Base-by-base conservation (phyloP, 345 rosid genomes). In the Passiflora organensis region DNA sequence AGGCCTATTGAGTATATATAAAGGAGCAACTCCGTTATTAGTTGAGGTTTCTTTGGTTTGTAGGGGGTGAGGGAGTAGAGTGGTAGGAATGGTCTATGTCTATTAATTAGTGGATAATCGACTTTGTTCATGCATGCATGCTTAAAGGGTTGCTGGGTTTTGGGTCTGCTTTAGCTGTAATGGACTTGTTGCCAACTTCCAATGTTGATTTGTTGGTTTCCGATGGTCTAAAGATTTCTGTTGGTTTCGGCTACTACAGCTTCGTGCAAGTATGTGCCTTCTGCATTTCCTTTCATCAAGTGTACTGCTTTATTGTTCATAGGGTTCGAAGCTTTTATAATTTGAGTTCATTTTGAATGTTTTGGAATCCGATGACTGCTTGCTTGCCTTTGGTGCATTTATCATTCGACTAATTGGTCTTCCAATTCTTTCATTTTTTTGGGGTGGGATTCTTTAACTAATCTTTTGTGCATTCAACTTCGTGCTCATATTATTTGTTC, bases 331-430 rank as follows among this genome's bases (percentile, higher is more conserved):
- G 54, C 64, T 63, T 66, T 56, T 71, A 57, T 43, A 78, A 51
- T 68, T 71, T 85, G 89, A 78, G 53, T 70, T 72, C 55, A 60
- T 61, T 70, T 58, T 69, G 72, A 72, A 64, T 57, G 66, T 62
- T 67, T 51, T 67, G 96, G 99, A 84, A 89, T 89, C 99, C 96
- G 95, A 89, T 93, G 94, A 84, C 74, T 79, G 72, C 78, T 83
- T 78, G 72, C 59, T 74, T 75, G 63, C n/a, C n/a, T n/a, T 83
- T 78, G 79, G 70, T 77, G 44, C 68, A 15, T 41, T 13, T 41
- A 41, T 41, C 5, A 41, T 74, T 70, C 74, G 59, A 39, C 65
- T 72, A 47, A 71, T 49, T 66, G 34, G 48, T 53, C 10, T 61
- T 65, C 36, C 38, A 55, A 88, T 88, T 89, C 94, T 77, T 93